Conservation (phyloP, 176 grass and related monocot species). For the Chloris gayana region DNA sequence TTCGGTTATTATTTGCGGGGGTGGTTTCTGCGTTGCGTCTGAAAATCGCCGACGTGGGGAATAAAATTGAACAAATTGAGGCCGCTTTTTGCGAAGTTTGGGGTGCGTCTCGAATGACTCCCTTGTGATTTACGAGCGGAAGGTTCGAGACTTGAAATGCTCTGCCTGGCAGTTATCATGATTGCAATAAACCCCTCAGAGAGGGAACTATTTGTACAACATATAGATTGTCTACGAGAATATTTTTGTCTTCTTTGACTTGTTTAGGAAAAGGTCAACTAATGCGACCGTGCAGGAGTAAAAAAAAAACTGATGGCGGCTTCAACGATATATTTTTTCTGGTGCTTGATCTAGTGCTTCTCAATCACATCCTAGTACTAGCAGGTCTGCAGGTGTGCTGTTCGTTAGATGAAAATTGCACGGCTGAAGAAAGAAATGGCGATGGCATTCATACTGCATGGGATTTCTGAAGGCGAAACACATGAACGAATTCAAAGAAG, state of each 20-base stretch:
- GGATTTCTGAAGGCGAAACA: not conserved
- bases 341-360: not conserved
- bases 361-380: not conserved
- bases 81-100: slow-evolving; percentile 32
- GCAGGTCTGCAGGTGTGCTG: not conserved
- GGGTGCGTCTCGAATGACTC: not conserved
- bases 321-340: not conserved
- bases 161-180: not conserved
- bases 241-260: not conserved
- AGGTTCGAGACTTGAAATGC: slow-evolving; percentile 33
- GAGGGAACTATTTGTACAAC: not conserved
- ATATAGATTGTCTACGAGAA: not conserved
- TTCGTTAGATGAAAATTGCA: not conserved
- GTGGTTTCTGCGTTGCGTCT: slow-evolving; percentile 2
- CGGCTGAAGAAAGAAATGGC: not conserved
- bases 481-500: not conserved
- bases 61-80: not conserved
- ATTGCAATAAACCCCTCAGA: not conserved
- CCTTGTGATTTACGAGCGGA: slow-evolving; percentile 33
- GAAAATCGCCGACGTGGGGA: slow-evolving; percentile 9
- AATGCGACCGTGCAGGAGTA: not conserved
- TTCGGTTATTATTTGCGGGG: slow-evolving; percentile 13
- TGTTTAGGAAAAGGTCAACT: slow-evolving; percentile 7
- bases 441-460: not conserved
- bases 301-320: not conserved